These are phyloP conservation scores for Pholiota adiposa DNA, from an alignment of 1,284 basidiomycete species.

Conservation along the genomic window DNA sequence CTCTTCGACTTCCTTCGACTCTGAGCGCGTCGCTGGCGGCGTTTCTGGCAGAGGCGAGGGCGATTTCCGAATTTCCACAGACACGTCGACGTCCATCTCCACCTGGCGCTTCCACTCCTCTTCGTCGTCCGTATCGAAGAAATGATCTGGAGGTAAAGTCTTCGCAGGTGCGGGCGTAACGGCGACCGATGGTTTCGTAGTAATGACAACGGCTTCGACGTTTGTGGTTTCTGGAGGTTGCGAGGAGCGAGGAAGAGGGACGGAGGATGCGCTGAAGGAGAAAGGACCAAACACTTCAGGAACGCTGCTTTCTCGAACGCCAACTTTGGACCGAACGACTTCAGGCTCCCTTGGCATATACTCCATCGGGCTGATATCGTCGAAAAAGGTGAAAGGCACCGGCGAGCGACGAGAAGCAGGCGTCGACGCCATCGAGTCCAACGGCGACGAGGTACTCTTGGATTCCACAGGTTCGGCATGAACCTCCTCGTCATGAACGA, in stretches of 20 bases:
- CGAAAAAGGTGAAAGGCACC: background rate
- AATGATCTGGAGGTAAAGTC: background rate
- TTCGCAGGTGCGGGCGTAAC: background rate
- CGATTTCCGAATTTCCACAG: background rate
- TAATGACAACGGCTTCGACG: too few relatives aligned
- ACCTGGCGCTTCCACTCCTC: conserved; percentile 10
- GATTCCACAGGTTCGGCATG: background rate
- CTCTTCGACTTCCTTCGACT: conserved; percentile 1
- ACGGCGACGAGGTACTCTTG: background rate
- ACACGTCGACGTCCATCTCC: background rate
- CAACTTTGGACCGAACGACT: background rate
- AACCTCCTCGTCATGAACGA: background rate
- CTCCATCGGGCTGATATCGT: background rate
- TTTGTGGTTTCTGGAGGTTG: too few relatives aligned
- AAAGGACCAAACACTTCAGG: too few relatives aligned
- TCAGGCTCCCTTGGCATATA: background rate
- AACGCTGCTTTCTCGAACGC: too few relatives aligned
- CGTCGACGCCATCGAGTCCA: conserved; percentile 6
- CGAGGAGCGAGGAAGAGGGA: too few relatives aligned
- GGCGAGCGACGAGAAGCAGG: background rate
- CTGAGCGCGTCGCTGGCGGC: too few relatives aligned
- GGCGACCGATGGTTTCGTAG: background rate
- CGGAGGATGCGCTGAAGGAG: too few relatives aligned
- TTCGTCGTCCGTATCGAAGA: conserved; percentile 9
- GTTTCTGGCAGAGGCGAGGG: background rate